Base-by-base conservation (phyloP, 1,139 yeast genomes). In the Kluyveromyces sp. region DNA sequence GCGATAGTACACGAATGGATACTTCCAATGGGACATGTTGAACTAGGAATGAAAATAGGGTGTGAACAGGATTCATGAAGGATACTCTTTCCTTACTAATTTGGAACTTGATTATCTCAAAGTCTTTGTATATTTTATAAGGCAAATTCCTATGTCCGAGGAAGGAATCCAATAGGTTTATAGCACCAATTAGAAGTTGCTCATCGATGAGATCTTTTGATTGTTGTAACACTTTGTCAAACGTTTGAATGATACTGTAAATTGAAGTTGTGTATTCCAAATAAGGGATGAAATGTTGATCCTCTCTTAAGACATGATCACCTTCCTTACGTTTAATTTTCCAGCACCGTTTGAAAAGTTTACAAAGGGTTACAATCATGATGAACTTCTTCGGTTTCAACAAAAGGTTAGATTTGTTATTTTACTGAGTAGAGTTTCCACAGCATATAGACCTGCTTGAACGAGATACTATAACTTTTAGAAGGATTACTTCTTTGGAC, bases 401-500 rank as follows among this genome's bases (percentile, higher is more conserved):
- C 58, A 70, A 35, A 35, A 57, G 49, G 45, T 57, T 49, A 51
- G 49, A 48, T 63, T 49, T 45, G 54, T 36, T 45, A 65, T 39
- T 58, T 71, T 69, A 34, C 75, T 74, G 25, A 75, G 60, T n/a
- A 79, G 60, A 34, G 72, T 69, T 21, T 63, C 65, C 8, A 78
- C 57, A 47, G 75, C 77, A 42, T 70, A 69, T 8, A 78, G 58
- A 2, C 85, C 50, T 96, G 75, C 50, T 72, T 75, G 60, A 88
- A 61, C 2, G 65, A 86, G 65, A 66, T 87, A 89, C 57, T 82
- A 76, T 61, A 88, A 78, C 41, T 86, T 70, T 64, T 86, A 83
- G 52, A 88, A 77, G 82, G 90, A 79, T 57, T 89, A 68, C 56
- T 92, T 68, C 61, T 56, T 42, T 59, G 64, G 7, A 63, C 65